Base-by-base conservation (phyloP, 148 eudicot genomes). In the Persicaria tinctoria region DNA sequence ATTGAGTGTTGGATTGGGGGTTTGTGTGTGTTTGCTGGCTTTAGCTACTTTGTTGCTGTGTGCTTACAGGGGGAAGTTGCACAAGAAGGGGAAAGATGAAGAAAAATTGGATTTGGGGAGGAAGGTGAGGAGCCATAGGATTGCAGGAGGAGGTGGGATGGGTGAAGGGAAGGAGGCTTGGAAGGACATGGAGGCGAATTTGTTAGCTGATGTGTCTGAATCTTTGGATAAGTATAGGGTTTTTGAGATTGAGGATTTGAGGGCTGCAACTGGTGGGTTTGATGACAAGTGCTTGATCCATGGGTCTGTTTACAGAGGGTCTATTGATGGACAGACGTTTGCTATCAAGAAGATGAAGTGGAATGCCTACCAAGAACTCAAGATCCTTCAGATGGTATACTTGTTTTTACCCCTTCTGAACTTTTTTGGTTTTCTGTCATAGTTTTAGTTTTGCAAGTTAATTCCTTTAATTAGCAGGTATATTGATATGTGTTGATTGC, bases 301-400 rank as follows among this genome's bases (percentile, higher is more conserved):
- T 20, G 98, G 98, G 16, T 90, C 93, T 78, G 97, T 94, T 60
- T 94, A 87, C 49, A 92, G 81, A 80, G 97, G 93, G 23, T 77
- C 56, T 63, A 84, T 94, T 79, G 85, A 85, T 86, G 98, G 91
- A 0, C 84, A 82, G 51, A 10, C 72, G 38, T 86, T 72, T 84
- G 98, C 98, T 2, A 89, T 94, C 80, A 94, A 94, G 93, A 92
- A 89, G 79, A 94, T 94, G 97, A 90, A 92, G 78, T 94, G 97
- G 98, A 90, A 94, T 92, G 96, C 98, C 59, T 85, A 80, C 82
- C 96, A 92, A 76, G 97, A 94, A 50, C 84, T 94, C 77, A 94
- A 90, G 90, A 94, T 94, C 74, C 80, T 94, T 76, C 98, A 94
- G 78, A 91, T 91, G 98, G 98, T 94, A 84, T 66, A 13, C 46